Percentiles rank a stretch among this genome's conserved stretches.
Conservation (phyloP, 1,139 yeast genomes). For the Geotrichum klebahnii region DNA sequence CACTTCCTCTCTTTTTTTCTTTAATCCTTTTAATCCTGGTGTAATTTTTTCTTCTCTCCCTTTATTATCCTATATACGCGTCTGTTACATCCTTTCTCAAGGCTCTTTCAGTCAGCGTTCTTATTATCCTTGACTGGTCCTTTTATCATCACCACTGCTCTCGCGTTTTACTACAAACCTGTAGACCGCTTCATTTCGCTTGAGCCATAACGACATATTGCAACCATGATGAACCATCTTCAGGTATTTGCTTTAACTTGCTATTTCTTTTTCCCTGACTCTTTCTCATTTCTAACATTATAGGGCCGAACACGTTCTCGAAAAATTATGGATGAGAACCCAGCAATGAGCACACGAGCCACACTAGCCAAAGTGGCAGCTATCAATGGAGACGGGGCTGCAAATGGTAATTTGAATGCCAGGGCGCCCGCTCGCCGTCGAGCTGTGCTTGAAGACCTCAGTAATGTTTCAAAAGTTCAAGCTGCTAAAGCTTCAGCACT, state of each 20-base stretch:
- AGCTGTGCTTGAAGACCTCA: conserved; percentile 16
- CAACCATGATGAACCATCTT: conserved; percentile 9
- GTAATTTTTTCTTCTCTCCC: background rate
- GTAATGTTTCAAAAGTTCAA: conserved; percentile 14
- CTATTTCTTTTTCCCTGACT: background rate
- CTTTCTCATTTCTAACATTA: no score
- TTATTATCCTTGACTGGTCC: no score
- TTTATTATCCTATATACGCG: background rate
- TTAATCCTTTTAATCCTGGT: background rate
- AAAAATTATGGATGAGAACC: conserved; percentile 10
- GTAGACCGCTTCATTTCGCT: background rate
- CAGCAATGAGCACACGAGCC: conserved; percentile 10
- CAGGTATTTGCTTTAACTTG: conserved; percentile 10
- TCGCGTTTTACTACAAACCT: conserved; percentile 4
- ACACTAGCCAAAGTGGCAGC: conserved; percentile 12
- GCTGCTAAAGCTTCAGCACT: background rate
- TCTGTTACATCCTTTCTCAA: background rate
- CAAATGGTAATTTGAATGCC: background rate
- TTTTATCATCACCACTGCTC: background rate
- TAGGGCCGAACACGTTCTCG: conserved; percentile 15
- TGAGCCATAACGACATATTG: background rate
- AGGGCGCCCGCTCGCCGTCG: conserved; percentile 9
- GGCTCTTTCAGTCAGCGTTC: no score
- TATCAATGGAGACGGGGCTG: background rate
- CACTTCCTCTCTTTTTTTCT: background rate